These are phyloP conservation scores for Geosmithia flava DNA, from an alignment of 2,329 filamentous ascomycete genomes.

Conservation along the genomic window DNA sequence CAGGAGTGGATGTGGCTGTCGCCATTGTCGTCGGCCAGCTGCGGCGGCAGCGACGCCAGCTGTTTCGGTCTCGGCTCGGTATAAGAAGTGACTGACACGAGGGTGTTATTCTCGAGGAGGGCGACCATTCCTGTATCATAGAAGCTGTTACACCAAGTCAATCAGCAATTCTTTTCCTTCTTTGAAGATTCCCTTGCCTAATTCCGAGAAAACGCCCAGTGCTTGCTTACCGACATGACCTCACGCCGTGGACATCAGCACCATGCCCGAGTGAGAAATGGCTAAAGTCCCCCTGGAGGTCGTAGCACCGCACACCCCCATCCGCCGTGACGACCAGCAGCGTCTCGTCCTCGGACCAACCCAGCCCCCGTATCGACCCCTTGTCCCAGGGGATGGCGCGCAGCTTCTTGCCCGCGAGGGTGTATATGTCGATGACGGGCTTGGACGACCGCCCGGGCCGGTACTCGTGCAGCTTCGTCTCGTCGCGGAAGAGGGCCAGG, in stretches of 20 bases:
- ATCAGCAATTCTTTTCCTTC: background rate
- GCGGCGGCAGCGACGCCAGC: slow-evolving; percentile 55
- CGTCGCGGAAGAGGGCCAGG: slow-evolving; percentile 81
- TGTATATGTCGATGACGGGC: slow-evolving; percentile 88
- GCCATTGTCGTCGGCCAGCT: slow-evolving; percentile 16
- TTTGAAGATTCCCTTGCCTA: no score
- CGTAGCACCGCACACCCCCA: slow-evolving; percentile 81
- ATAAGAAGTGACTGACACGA: slow-evolving; percentile 82
- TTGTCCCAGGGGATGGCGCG: slow-evolving; percentile 85
- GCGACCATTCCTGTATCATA: slow-evolving; percentile 90
- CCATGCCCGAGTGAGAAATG: slow-evolving; percentile 88
- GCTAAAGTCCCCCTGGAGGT: slow-evolving; percentile 88
- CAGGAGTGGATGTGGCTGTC: slow-evolving; percentile 75
- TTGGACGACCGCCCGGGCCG: slow-evolving; percentile 60
- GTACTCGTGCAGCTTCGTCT: slow-evolving; percentile 70
- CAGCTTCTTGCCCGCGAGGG: slow-evolving; percentile 79
- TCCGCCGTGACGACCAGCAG: slow-evolving; percentile 81
- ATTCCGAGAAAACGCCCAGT: no score
- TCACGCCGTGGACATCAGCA: slow-evolving; percentile 77
- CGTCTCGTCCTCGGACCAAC: slow-evolving; percentile 94
- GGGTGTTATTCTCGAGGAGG: slow-evolving; percentile 73
- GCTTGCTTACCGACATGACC: slow-evolving; percentile 54
- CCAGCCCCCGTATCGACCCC: slow-evolving; percentile 73
- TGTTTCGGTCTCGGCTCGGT: slow-evolving; percentile 79
- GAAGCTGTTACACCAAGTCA: slow-evolving; percentile 41